Conservation (phyloP, 306 rosid genomes). For the Astragalus membranaceus region DNA sequence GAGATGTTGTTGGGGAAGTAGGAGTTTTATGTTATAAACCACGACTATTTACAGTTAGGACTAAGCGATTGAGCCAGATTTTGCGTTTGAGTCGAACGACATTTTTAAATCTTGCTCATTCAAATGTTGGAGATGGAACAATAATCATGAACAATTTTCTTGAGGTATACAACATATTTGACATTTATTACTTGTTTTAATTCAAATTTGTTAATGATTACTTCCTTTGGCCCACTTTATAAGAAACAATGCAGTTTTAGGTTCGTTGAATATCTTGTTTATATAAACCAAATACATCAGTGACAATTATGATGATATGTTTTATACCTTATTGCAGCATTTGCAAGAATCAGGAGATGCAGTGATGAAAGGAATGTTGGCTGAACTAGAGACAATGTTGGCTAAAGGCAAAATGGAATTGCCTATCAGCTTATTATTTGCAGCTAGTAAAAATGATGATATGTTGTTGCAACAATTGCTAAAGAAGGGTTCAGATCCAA, state of each 20-base stretch:
- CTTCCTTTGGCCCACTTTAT: too few species aligned
- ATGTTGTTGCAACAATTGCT: conserved; percentile 39
- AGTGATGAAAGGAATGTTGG: conserved; percentile 29
- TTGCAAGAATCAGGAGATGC: conserved; percentile 34
- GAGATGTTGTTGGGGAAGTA: conserved; percentile 59
- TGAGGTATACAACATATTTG: conserved; percentile 22
- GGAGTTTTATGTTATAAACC: conserved; percentile 76
- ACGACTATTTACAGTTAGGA: conserved; percentile 59
- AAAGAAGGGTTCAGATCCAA: conserved; percentile 57
- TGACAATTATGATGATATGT: too few species aligned
- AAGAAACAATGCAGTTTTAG: too few species aligned
- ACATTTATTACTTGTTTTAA: neutral
- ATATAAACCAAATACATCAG: too few species aligned
- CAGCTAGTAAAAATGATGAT: conserved; percentile 44
- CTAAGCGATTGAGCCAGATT: conserved; percentile 56
- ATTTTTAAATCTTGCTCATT: conserved; percentile 43
- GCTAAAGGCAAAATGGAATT: conserved; percentile 51
- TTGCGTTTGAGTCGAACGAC: conserved; percentile 61
- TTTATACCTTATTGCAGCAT: conserved; percentile 34
- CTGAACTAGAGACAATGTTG: conserved; percentile 42
- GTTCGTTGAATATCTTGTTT: too few species aligned
- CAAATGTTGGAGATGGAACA: conserved; percentile 64
- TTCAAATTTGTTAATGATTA: too few species aligned
- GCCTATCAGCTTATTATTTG: conserved; percentile 57
- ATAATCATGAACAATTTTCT: conserved; percentile 63